Conservation (phyloP, 2,329 filamentous ascomycete species). For the Elsinoe batatas region DNA sequence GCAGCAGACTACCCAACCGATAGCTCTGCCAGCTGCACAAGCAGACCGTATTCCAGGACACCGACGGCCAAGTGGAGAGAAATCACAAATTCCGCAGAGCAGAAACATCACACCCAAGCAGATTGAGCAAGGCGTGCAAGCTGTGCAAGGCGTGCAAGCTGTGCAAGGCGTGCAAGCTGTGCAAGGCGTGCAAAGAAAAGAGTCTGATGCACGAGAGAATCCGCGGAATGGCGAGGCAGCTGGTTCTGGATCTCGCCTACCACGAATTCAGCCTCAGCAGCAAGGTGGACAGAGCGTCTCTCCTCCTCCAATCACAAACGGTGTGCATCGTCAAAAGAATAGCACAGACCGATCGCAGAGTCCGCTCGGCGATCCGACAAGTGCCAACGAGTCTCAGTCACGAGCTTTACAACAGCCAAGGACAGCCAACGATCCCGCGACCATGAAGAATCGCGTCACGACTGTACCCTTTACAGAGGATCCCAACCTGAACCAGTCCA, state of each 20-base stretch:
- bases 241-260: constrained; percentile 46
- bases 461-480: constrained; percentile 6
- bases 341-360: constrained; percentile 14
- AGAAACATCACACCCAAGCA: constrained; percentile 20
- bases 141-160: constrained; percentile 12
- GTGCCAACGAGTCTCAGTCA: neutral
- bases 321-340: constrained; percentile 13
- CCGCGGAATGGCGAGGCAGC: constrained; percentile 30
- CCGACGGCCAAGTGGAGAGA: constrained; percentile 27
- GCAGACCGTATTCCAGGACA: constrained; percentile 22
- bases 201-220: constrained; percentile 18
- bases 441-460: constrained; percentile 6
- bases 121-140: constrained; percentile 20
- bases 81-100: constrained; percentile 17
- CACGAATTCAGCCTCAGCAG: constrained; percentile 21
- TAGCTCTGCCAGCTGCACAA: constrained; percentile 11
- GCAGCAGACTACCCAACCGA: neutral
- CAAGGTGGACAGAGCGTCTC: neutral
- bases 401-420: neutral
- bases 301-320: neutral
- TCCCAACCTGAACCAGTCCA: neutral
- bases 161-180: constrained; percentile 18
- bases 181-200: constrained; percentile 18
- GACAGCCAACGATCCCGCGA: neutral
- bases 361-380: neutral